These are phyloP conservation scores for Beauveria brongniartii DNA, from an alignment of 2,329 filamentous ascomycete species.

Conservation along the genomic window DNA sequence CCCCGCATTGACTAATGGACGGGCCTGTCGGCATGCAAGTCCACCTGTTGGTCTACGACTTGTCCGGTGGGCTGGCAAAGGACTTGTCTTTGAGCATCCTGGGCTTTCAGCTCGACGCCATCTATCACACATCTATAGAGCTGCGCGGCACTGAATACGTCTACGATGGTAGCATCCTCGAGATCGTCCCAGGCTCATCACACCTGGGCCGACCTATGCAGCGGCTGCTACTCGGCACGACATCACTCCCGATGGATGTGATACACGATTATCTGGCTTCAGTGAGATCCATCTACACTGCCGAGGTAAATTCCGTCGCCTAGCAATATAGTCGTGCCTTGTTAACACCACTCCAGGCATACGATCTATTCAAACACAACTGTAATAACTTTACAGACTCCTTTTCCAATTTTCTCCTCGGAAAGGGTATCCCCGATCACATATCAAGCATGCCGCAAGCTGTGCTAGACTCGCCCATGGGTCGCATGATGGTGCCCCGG, in stretches of 20 bases:
- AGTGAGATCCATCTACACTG: constrained; percentile 71
- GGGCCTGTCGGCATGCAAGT: constrained; percentile 55
- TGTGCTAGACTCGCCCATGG: constrained; percentile 79
- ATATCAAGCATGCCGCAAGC: constrained; percentile 79
- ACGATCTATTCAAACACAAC: constrained; percentile 85
- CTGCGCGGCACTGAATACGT: constrained; percentile 80
- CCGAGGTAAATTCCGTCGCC: constrained; percentile 44
- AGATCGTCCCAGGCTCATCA: constrained; percentile 70
- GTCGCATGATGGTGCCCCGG: constrained; percentile 77
- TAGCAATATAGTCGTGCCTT: not conserved
- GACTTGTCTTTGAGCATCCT: constrained; percentile 47
- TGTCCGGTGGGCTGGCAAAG: constrained; percentile 54
- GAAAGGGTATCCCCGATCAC: constrained; percentile 78
- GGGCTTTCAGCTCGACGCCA: constrained; percentile 67
- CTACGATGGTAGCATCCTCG: constrained; percentile 81
- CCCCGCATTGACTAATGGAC: not conserved
- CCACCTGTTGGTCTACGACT: constrained; percentile 69
- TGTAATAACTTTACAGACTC: constrained; percentile 98
- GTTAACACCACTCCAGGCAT: constrained; percentile 47
- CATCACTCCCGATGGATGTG: constrained; percentile 69
- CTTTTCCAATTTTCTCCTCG: constrained; percentile 79
- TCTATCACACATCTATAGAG: constrained; percentile 91
- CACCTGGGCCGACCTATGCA: constrained; percentile 83
- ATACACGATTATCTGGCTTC: constrained; percentile 85
- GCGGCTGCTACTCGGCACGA: constrained; percentile 64